phyloP scores from a whole-genome alignment of 2,329 filamentous ascomycete species.

The Verruconis gallopava region DNA sequence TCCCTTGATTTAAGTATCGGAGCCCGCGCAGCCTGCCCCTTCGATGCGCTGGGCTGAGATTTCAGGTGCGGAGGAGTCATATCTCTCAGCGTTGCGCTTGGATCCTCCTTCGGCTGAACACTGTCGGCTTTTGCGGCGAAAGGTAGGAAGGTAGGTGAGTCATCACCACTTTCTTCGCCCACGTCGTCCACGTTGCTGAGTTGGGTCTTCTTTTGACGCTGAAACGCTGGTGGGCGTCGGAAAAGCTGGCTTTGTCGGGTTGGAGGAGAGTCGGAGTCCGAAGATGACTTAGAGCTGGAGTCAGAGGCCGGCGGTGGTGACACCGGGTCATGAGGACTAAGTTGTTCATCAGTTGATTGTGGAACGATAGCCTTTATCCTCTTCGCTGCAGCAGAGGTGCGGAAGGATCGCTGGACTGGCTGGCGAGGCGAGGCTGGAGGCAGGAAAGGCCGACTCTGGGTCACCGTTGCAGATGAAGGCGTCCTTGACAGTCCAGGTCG shows the following conservation, averaged over 20 bases:
- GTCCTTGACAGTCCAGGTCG: conserved; percentile 28
- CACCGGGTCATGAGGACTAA: no score
- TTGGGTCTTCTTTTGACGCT: conserved; percentile 15
- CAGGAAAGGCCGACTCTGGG: conserved; percentile 13
- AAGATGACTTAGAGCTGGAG: conserved; percentile 17
- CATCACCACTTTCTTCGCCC: conserved; percentile 31
- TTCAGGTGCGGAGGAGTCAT: not conserved
- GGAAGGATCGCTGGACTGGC: conserved; percentile 17
- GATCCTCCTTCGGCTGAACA: conserved; percentile 1
- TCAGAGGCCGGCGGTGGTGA: conserved; percentile 12
- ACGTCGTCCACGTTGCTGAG: conserved; percentile 21
- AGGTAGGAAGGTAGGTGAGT: conserved; percentile 28
- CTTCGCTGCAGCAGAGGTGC: conserved; percentile 16
- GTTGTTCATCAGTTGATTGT: no score
- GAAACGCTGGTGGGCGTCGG: conserved; percentile 27
- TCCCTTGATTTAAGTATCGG: no score
- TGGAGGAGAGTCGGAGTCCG: conserved; percentile 22
- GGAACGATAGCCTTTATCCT: no score
- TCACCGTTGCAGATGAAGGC: conserved; percentile 25
- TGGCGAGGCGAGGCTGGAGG: conserved; percentile 14
- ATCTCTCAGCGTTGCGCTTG: conserved; percentile 9
- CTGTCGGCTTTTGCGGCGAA: conserved; percentile 24
- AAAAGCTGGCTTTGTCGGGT: conserved; percentile 32
- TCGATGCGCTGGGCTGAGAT: not conserved
- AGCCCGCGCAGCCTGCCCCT: no score